Base-by-base conservation (phyloP, 2,329 filamentous ascomycete genomes). In the Trichoderma breve region DNA sequence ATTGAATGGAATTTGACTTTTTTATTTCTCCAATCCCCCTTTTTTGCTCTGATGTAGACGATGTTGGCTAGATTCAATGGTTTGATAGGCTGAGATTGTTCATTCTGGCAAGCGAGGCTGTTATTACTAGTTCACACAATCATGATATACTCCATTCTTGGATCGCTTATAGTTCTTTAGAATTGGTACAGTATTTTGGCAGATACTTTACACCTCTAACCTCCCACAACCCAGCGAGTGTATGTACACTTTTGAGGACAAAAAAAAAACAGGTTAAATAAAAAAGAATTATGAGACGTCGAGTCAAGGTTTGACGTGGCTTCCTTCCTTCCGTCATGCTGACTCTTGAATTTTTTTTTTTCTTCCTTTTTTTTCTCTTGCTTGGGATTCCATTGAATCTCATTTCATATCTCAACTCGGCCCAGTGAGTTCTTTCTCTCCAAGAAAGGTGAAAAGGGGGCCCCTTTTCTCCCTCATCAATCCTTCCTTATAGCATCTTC, bases 241-340 rank as follows among this genome's bases (percentile, higher is more conserved):
- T 73, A 73, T 73, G 55, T 71, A 73, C 71, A 73, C 68, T 62
- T 61, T 70, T 55, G 18, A 26, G 8, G 34, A 65, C 57, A 67
- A 62, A 67, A 39, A 24, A 24, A 24, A 63, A 24, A 55, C 26
- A 32, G 30, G 18, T n/a, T 30, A 7, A 47, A 47, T 36, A 18
- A 32, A 60, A 66, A 55, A 57, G n/a, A 43, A 60, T 60, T 43
- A 60, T n/a, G 21, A 34, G 57, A 60, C 53, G 21, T 60, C 15
- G 66, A 69, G 66, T 39, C 66, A 51, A 64, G n/a, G 34, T 36
- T 18, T 64, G 66, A 36, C 66, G 21, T 64, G 4, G 30, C 62
- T 15, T 65, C 8, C 39, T n/a, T 3, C 15, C 15, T n/a, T 3
- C 15, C 15, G 15, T 7, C 36, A 39, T 3, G 36, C 36, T 39